These are phyloP conservation scores for Skeletonema potamos DNA, from an alignment of 108 stramenopile species.

Conservation along the genomic window DNA sequence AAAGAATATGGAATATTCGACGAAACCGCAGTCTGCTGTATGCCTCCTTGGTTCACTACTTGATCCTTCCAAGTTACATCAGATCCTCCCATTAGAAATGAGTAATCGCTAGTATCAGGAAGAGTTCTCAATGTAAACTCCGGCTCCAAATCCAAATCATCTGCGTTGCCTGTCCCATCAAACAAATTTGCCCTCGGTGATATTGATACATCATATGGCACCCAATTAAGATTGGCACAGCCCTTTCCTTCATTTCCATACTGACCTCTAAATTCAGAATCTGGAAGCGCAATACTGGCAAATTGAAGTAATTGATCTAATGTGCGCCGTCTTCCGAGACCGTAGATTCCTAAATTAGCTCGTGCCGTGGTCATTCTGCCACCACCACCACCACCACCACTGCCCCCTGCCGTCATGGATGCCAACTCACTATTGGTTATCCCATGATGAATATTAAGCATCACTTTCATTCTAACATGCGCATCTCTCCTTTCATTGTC, in stretches of 20 bases:
- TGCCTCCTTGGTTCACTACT: background rate
- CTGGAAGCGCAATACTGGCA: slow-evolving; percentile 60
- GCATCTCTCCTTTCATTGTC: slow-evolving; percentile 38
- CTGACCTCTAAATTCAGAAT: slow-evolving; percentile 6
- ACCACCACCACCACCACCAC: slow-evolving; percentile 11
- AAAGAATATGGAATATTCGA: slow-evolving; percentile 31
- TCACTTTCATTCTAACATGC: slow-evolving; percentile 46
- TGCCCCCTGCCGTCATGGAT: slow-evolving; percentile 6
- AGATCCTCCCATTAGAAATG: slow-evolving; percentile 18
- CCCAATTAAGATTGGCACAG: slow-evolving; percentile 61
- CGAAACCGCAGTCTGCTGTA: slow-evolving; percentile 9
- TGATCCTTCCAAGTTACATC: slow-evolving; percentile 26
- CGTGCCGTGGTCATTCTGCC: slow-evolving; percentile 42
- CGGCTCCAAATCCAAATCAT: slow-evolving; percentile 81
- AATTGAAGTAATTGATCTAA: slow-evolving; percentile 74
- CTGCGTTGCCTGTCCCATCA: slow-evolving; percentile 55
- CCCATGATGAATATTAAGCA: slow-evolving; percentile 45
- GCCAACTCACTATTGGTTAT: slow-evolving; percentile 22
- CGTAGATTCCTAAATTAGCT: slow-evolving; percentile 83
- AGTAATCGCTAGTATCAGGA: slow-evolving; percentile 36
- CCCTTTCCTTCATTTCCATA: slow-evolving; percentile 44
- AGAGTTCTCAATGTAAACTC: slow-evolving; percentile 73
- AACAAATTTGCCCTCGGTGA: slow-evolving; percentile 77
- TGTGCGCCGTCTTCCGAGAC: slow-evolving; percentile 75
- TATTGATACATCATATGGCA: slow-evolving; percentile 70